Evolutionary conservation across 306 rosid species (phyloP), one percentile per base, ranked within the genome.

Genomic region (Parietaria judaica): DNA sequence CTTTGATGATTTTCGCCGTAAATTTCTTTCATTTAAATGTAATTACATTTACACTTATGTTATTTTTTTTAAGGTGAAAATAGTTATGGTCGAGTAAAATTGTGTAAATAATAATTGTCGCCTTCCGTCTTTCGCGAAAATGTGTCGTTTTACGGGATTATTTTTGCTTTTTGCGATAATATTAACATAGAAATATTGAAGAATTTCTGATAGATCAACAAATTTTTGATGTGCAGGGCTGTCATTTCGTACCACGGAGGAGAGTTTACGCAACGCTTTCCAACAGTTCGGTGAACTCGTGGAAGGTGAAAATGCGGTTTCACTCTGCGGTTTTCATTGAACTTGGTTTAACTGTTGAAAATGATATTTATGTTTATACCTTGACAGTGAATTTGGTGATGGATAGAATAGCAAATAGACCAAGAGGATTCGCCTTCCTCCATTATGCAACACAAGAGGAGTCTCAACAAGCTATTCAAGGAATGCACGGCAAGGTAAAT

Each of bases 361-460:
- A 23, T 23, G 31, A 6, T n/a, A n/a, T n/a, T 35, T 12, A 3
- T 38, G 7, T 72, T 13, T 60, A 1, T 53, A 12, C 12, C 11
- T 48, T 16, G 14, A 46, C 80, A 91, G 98, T 87, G 39, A 91
- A 88, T 62, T 71, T 91, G 67, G 96, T 88, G 82, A 91, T 91
- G 98, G 98, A 91, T 80, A 87, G 68, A 77, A 61, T 91, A 58
- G 98, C 98, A 37, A 83, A 87, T 36, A 76, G 98, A 73, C 96
- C 96, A 16, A 88, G 96, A 79, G 98, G 98, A 50, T 91, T 91
- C 75, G 96, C 95, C 8, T 91, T 91, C 72, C 86, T 91, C 48
- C 83, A 77, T 36, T 91, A 91, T 59, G 86, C 80, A 70, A 78
- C 89, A 1, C 83, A 81, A 78, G 92, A 88, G 65, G 95, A 84